These are phyloP conservation scores for Aspergillus sojae DNA, from an alignment of 2,329 filamentous ascomycete genomes.

Conservation along the genomic window DNA sequence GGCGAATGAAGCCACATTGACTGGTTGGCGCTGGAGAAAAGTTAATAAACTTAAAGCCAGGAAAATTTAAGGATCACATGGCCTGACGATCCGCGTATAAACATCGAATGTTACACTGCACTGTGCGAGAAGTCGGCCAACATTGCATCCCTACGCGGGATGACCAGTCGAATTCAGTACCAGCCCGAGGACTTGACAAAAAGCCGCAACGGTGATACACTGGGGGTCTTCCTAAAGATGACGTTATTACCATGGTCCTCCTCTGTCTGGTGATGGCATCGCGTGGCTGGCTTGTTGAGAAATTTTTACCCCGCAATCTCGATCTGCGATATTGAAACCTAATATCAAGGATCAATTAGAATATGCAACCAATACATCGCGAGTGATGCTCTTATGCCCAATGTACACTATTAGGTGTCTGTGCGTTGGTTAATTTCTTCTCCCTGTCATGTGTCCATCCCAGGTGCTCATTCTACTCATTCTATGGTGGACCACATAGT, in stretches of 20 bases:
- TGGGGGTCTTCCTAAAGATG: background rate
- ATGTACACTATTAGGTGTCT: background rate
- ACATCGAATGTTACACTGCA: slow-evolving; percentile 4
- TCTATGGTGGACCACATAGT: background rate
- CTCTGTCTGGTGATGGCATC: slow-evolving; percentile 22
- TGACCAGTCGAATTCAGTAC: background rate
- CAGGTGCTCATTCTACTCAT: background rate
- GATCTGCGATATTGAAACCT: background rate
- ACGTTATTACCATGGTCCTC: slow-evolving; percentile 5
- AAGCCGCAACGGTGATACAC: slow-evolving; percentile 5
- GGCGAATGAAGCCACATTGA: background rate
- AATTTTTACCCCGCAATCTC: slow-evolving; percentile 15
- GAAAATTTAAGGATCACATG: slow-evolving; percentile 8
- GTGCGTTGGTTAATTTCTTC: background rate
- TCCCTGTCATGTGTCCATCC: background rate
- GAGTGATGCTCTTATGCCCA: slow-evolving; percentile 9
- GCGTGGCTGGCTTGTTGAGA: slow-evolving; percentile 17
- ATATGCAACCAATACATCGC: slow-evolving; percentile 10
- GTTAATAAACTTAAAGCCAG: background rate
- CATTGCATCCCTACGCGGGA: background rate
- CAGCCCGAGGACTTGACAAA: slow-evolving; percentile 4
- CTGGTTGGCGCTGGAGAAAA: background rate
- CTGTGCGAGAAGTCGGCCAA: slow-evolving; percentile 1
- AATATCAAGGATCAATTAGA: background rate
- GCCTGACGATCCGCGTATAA: background rate